phyloP scores from a whole-genome alignment of 192 early-diverging fungal genomes.

The Podila clonocystis region DNA sequence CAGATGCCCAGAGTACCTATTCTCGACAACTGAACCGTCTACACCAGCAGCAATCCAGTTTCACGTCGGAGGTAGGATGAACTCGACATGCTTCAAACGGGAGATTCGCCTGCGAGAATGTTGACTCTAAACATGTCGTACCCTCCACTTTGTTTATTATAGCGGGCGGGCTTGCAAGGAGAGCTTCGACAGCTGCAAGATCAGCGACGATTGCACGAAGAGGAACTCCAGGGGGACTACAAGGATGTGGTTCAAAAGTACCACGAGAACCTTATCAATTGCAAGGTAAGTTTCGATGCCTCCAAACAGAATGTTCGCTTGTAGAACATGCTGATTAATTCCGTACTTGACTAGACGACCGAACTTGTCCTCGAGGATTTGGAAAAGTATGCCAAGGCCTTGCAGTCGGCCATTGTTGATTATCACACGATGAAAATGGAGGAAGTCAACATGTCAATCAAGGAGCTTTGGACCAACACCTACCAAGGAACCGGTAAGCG shows the following conservation, averaged over 20 bases:
- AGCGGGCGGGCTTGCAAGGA: constrained; percentile 72
- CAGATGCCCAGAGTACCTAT: constrained; percentile 42
- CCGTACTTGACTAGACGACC: constrained; percentile 57
- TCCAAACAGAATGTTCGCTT: too few species aligned
- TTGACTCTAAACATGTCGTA: too few species aligned
- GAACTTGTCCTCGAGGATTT: constrained; percentile 85
- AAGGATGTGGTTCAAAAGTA: constrained; percentile 78
- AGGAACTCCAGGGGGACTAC: constrained; percentile 80
- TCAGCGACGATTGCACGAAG: constrained; percentile 64
- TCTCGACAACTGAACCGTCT: constrained; percentile 59
- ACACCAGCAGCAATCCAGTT: constrained; percentile 50
- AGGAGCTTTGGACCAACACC: constrained; percentile 95
- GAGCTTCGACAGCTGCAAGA: constrained; percentile 87
- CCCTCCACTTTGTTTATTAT: not conserved
- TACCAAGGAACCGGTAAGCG: constrained; percentile 88
- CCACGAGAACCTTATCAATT: constrained; percentile 70
- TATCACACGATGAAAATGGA: constrained; percentile 96
- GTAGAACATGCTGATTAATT: not conserved
- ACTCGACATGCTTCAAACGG: not conserved
- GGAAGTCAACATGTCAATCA: constrained; percentile 96
- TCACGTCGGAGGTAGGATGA: constrained; percentile 50
- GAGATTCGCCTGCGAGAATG: too few species aligned
- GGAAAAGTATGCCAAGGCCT: constrained; percentile 84
- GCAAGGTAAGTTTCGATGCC: constrained; percentile 57
- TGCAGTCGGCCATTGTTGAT: constrained; percentile 84